Base-by-base conservation (phyloP, 78 protist species). In the Dictyostelium intermedium region DNA sequence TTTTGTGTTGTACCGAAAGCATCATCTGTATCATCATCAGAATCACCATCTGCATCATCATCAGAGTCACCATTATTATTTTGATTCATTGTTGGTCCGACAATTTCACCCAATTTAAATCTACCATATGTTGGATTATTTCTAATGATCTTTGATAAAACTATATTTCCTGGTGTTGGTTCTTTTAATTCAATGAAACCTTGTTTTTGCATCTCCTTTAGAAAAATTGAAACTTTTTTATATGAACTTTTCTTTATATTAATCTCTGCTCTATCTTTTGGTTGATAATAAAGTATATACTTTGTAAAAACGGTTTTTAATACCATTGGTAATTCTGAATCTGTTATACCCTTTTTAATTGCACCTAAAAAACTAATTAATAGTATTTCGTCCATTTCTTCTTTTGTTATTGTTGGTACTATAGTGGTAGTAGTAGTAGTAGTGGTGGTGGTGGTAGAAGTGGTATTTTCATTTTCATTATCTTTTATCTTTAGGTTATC, bases 201-300 rank as follows among this genome's bases (percentile, higher is more conserved):
- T 18, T 63, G 61, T n/a, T 79, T 79, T 66, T 77, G 45, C 93
- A 87, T 87, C 30, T 45, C 85, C 7, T 87, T 82, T 27, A 87
- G 8, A 20, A 87, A 66, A 8, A 60, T 20, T 18, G 85, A 79
- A n/a, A 87, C 93, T 23, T 87, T 87, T 43, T 79, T 79, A 34
- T 78, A 87, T 56, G 93, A 78, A 35, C 85, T 77, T 76, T 87
- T 79, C 60, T 53, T 66, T 30, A 87, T 7, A 66, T 63, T 87
- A 32, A 87, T 79, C 34, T 76, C 86, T 3, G 4, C 11, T 79
- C 30, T 34, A 32, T 72, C 80, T 6, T 43, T 10, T 20, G 93
- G 93, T 79, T 83, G 53, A 79, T 87, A 87, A 45, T 87, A 87
- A 11, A 87, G n/a, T 50, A 87, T 87, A 87, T 78, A 30, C 43